Evolutionary conservation across 495 filamentous ascomycete genomes (phyloP).

Genomic region (Haplographium delicatum): DNA sequence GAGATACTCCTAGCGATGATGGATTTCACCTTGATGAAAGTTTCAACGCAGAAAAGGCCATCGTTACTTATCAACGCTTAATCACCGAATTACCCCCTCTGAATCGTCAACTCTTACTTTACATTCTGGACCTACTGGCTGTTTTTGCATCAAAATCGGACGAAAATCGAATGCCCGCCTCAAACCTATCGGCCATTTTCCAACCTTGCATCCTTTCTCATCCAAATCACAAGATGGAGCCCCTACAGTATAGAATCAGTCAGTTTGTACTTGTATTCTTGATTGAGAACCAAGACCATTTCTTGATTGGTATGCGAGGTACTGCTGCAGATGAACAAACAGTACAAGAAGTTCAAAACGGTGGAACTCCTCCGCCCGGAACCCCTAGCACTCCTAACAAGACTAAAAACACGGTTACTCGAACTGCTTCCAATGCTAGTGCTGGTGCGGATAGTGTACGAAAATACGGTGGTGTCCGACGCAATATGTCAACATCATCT

Average conservation of each 20-base stretch:
- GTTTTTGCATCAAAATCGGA: slow-evolving; percentile 98
- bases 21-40: slow-evolving; percentile 47
- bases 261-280: slow-evolving; percentile 97
- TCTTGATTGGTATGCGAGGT: slow-evolving; percentile 90
- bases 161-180: slow-evolving; percentile 91
- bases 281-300: slow-evolving; percentile 92
- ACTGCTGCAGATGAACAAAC: slow-evolving; percentile 86
- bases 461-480: slow-evolving; percentile 68
- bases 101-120: slow-evolving; percentile 91
- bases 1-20: slow-evolving; percentile 58
- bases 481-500: slow-evolving; percentile 73
- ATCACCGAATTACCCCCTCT: slow-evolving; percentile 91
- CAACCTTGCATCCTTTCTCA: slow-evolving; percentile 95
- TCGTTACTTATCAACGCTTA: slow-evolving; percentile 75
- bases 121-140: slow-evolving; percentile 95
- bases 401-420: slow-evolving; percentile 47
- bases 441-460: slow-evolving; percentile 79
- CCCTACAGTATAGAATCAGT: slow-evolving; percentile 86
- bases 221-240: slow-evolving; percentile 90
- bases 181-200: slow-evolving; percentile 96
- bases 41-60: slow-evolving; percentile 73
- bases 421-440: slow-evolving; percentile 83
- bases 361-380: slow-evolving; percentile 52
- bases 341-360: slow-evolving; percentile 74
- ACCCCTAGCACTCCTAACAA: slow-evolving; percentile 36